Evolutionary conservation across 495 filamentous ascomycete genomes (phyloP).

Genomic region (Penicillium canescens): DNA sequence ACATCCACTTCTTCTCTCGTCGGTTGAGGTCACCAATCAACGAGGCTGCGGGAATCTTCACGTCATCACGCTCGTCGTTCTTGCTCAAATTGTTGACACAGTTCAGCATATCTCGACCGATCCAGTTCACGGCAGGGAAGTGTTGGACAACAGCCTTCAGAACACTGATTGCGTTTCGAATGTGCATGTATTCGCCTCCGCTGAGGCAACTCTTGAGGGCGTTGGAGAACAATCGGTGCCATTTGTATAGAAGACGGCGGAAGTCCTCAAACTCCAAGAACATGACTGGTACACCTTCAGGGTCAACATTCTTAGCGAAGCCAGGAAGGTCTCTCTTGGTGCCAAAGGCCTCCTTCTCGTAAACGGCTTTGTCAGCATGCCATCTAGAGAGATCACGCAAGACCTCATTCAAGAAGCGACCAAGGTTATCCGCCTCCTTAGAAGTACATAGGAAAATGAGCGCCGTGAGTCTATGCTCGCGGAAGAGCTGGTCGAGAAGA

Average conservation of each 20-base stretch:
- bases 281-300: slow-evolving; percentile 60
- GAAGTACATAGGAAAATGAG: slow-evolving; percentile 86
- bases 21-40: slow-evolving; percentile 79
- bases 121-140: slow-evolving; percentile 88
- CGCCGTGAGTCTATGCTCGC: slow-evolving; percentile 70
- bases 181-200: slow-evolving; percentile 93
- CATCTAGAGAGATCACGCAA: slow-evolving; percentile 76
- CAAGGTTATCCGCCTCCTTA: slow-evolving; percentile 86
- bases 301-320: slow-evolving; percentile 64
- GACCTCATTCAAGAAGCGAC: slow-evolving; percentile 80
- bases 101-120: slow-evolving; percentile 69
- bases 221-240: slow-evolving; percentile 76
- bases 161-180: slow-evolving; percentile 91
- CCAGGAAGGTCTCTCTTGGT: slow-evolving; percentile 62
- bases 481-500: slow-evolving; percentile 81
- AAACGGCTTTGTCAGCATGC: slow-evolving; percentile 75
- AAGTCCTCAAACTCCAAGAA: slow-evolving; percentile 86
- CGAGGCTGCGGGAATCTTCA: slow-evolving; percentile 87
- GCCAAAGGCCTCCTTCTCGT: slow-evolving; percentile 77
- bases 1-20: slow-evolving; percentile 77
- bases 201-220: slow-evolving; percentile 78
- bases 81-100: slow-evolving; percentile 65
- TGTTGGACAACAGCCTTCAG: slow-evolving; percentile 74
- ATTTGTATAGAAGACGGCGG: slow-evolving; percentile 79
- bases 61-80: slow-evolving; percentile 77